Evolutionary conservation across 768 basidiomycete species (phyloP), one percentile per base, ranked within the genome.

Genomic region (Xerocomellus amylosporus): DNA sequence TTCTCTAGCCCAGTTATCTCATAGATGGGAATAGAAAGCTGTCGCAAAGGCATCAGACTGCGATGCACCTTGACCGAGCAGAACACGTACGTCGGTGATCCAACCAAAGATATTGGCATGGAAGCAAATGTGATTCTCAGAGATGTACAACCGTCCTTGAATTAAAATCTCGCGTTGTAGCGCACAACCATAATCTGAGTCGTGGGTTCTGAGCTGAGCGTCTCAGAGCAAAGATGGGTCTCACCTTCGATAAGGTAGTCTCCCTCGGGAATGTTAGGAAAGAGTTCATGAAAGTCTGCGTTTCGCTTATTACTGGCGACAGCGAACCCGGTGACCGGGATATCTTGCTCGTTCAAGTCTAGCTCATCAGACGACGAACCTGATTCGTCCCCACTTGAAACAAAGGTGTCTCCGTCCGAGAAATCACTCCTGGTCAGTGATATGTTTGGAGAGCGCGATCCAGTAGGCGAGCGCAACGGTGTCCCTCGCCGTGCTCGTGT

Each of bases 31-130:
- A 98, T 85, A 40, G 86, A 85, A 59, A 95, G 77, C 93, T 95
- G 68, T 47, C 59, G 15, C 3, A 49, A 46, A 47, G 37, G 33
- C 36, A 22, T 60, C 49, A 63, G 57, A 51, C 51, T 22, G 44
- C 9, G 49, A 42, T 53, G 36, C 49, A 46, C 5, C 31, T 28
- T 4, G 20, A 24, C 26, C 53, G 10, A 26, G 30, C 42, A 44
- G 30, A 13, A 34, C 0, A 77, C 94, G 71, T 71, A 96, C 95
- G 67, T 96, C 87, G 28, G 96, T 98, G 46, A 97, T 88, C 97
- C 96, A 98, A 40, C 97, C 96, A 71, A 98, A 96, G 41, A 98
- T 98, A 67, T 98, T 98, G 40, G 97, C 96, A 63, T 99, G 92
- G 77, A 98, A 99, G 75, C 93, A 98, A n/a, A 98, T 82, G 67